phyloP scores from a whole-genome alignment of 805 yeast species.

The Ogataea pignaliae region DNA sequence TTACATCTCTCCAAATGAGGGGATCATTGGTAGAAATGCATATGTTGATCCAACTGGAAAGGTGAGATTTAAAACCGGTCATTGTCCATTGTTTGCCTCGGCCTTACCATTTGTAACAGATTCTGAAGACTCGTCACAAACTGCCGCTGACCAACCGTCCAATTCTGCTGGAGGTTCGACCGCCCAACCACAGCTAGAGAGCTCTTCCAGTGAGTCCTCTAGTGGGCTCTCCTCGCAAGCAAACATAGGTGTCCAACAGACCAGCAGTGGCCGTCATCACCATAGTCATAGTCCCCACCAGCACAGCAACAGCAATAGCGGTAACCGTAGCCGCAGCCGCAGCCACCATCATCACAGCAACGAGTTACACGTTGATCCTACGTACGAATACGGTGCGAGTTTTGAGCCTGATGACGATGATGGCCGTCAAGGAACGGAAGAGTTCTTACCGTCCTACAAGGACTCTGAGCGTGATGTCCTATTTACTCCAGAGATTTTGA shows the following conservation, averaged over 20 bases:
- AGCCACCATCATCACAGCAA: background rate
- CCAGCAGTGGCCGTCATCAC: too few relatives aligned
- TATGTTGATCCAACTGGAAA: constrained; percentile 22
- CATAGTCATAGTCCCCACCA: too few relatives aligned
- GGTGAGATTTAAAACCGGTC: constrained; percentile 21
- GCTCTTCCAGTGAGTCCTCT: too few relatives aligned
- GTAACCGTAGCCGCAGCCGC: background rate
- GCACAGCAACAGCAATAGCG: background rate
- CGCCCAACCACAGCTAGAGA: too few relatives aligned
- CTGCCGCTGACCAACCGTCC: too few relatives aligned
- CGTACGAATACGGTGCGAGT: constrained; percentile 9
- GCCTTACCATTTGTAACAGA: background rate
- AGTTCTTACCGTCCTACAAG: constrained; percentile 23
- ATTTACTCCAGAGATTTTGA: constrained; percentile 15
- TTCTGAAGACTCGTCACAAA: too few relatives aligned
- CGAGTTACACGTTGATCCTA: constrained; percentile 13
- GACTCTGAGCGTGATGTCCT: constrained; percentile 17
- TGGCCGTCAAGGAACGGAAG: constrained; percentile 3
- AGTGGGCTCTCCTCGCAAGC: too few relatives aligned
- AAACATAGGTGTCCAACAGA: too few relatives aligned
- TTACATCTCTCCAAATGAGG: constrained; percentile 35
- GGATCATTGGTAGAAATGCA: constrained; percentile 22
- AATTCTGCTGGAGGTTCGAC: too few relatives aligned
- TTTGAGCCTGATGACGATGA: constrained; percentile 15
- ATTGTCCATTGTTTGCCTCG: constrained; percentile 2